Base-by-base conservation (phyloP, 345 rosid species). In the Dipteronia dyeriana region DNA sequence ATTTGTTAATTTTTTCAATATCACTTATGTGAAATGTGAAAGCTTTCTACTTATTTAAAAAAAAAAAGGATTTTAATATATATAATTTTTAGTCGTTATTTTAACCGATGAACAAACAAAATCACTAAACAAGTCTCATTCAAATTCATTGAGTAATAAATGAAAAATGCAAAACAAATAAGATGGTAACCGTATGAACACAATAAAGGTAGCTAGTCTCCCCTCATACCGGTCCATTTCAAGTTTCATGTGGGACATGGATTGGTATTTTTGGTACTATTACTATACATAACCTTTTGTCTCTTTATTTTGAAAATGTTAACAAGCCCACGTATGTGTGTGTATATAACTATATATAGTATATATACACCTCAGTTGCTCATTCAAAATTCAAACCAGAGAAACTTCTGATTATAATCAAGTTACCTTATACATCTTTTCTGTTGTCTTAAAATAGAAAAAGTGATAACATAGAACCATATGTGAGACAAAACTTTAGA, bases 351-450 rank as follows among this genome's bases (percentile, higher is more conserved):
- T n/a, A n/a, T n/a, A n/a, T n/a, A n/a, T 31, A 31, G 34, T 31
- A 19, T 43, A 3, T 26, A 17, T 47, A n/a, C n/a, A 41, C 1
- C 43, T 19, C 31, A 25, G 23, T 6, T 62, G 25, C 8, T 43
- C 16, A 45, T 74, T 74, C 76, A 74, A 74, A 47, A 45, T 74
- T 74, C 31, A 64, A 74, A 73, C 47, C 19, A 72, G 11, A 38
- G 51, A 57, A 59, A 8, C 7, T 38, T 39, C 29, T 38, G n/a
- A 38, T 34, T 4, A 71, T 34, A 57, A 56, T 54, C 26, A 57
- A 72, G 34, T 19, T 74, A 47, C 17, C 43, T 74, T 25, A 63
- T 6, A 31, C 8, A 23, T 47, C 59, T 26, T 25, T 47, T 17
- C 16, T 9, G 6, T 3, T 12, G 66, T 47, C 29, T 11, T 49